These are phyloP conservation scores for Cutaneotrichosporon sp. DNA, from an alignment of 1,284 basidiomycete species.

Conservation along the genomic window DNA sequence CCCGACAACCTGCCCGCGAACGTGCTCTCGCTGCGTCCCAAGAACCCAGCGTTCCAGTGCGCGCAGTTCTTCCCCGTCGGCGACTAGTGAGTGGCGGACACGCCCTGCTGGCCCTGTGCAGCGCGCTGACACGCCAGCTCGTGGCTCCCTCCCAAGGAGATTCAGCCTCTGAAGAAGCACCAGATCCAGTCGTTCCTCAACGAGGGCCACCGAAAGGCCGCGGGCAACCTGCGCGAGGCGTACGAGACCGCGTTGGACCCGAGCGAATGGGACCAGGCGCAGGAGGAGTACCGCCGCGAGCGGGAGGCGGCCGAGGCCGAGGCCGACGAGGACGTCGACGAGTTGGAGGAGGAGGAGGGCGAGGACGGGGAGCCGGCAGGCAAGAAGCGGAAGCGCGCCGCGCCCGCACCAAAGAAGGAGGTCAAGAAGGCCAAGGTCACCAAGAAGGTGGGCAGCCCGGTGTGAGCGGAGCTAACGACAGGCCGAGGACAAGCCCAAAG, in stretches of 20 bases:
- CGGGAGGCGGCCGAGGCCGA: constrained; percentile 62
- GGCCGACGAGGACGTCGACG: constrained; percentile 63
- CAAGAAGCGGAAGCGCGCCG: constrained; percentile 60
- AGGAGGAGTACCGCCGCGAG: constrained; percentile 60
- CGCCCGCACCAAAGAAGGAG: constrained; percentile 54
- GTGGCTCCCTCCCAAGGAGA: constrained; percentile 81
- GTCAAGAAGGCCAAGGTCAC: constrained; percentile 60
- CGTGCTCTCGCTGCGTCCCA: constrained; percentile 40
- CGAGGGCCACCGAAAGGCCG: constrained; percentile 68
- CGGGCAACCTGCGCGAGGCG: constrained; percentile 71
- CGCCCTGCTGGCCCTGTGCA: background rate
- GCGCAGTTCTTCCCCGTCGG: constrained; percentile 60
- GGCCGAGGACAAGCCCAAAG: constrained; percentile 54
- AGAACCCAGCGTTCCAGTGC: constrained; percentile 37
- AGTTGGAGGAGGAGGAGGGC: constrained; percentile 62
- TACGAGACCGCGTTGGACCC: constrained; percentile 85
- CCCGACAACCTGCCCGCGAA: constrained; percentile 40
- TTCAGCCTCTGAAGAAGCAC: constrained; percentile 72
- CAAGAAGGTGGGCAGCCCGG: constrained; percentile 34
- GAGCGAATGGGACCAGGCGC: constrained; percentile 61
- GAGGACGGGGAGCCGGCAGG: constrained; percentile 30
- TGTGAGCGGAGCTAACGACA: constrained; percentile 6
- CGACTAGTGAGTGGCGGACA: constrained; percentile 71
- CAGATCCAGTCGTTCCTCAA: constrained; percentile 83
- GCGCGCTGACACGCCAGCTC: constrained; percentile 60